Percentiles rank a stretch among this genome's conserved stretches.
These are phyloP conservation scores for Diphasiastrum complanatum DNA, from an alignment of 83 land plant species.

Conservation along the genomic window DNA sequence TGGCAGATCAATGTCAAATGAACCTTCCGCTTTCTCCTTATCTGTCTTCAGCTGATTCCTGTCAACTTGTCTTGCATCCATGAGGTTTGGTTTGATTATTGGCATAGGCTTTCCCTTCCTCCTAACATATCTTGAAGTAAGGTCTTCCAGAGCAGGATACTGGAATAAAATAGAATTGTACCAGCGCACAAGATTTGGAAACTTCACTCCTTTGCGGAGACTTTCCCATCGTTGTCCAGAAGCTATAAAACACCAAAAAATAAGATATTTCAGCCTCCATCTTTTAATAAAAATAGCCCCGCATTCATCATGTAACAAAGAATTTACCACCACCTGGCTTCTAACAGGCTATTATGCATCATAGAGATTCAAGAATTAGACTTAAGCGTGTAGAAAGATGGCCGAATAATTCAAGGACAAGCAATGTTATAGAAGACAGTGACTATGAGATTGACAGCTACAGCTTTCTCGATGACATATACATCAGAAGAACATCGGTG, in stretches of 20 bases:
- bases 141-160: slow-evolving; percentile 35
- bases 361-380: too few relatives aligned
- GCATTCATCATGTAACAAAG: too few relatives aligned
- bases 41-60: not conserved
- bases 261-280: not conserved
- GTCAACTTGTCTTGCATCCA: not conserved
- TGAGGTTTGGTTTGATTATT: not conserved
- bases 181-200: slow-evolving; percentile 68
- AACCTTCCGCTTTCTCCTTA: slow-evolving; percentile 45
- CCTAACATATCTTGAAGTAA: slow-evolving; percentile 39
- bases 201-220: slow-evolving; percentile 69
- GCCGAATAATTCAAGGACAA: too few relatives aligned
- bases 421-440: too few relatives aligned
- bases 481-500: too few relatives aligned
- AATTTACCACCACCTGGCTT: not conserved
- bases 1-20: slow-evolving; percentile 75
- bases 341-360: not conserved
- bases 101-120: slow-evolving; percentile 54
- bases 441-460: too few relatives aligned
- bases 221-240: slow-evolving; percentile 91
- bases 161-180: slow-evolving; percentile 52
- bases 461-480: too few relatives aligned
- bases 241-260: slow-evolving; percentile 22
- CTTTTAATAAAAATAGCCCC: not conserved
- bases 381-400: too few relatives aligned